Evolutionary conservation across 2,329 filamentous ascomycete genomes (phyloP), one percentile per base, ranked within the genome.

Genomic region (Aspergillus candidus): DNA sequence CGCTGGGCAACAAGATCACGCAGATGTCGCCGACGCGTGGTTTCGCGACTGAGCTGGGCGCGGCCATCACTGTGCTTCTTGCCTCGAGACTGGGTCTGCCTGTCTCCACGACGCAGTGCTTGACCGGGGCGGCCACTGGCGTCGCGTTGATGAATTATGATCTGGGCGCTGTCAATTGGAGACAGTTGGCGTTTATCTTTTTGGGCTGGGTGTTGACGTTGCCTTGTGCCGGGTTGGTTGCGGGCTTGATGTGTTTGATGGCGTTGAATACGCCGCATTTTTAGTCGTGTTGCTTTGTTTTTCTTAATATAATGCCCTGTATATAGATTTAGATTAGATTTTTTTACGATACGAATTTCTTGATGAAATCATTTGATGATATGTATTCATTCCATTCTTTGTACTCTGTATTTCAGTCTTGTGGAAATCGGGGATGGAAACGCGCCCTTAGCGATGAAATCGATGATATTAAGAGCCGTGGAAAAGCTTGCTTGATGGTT

Each of bases 141-240:
- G 62, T 65, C 12, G 65, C 63, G 4, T 48, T 68, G 41, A 65
- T 65, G 58, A 67, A 66, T 40, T 61, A 57, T 31, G 61, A 65
- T 47, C 37, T 65, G 11, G 56, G 63, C 11, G 66, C 68, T 1
- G 64, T 73, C 46, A 74, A 74, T 43, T 73, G 70, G 70, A 58
- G 62, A 35, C 68, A 71, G 52, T 44, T 73, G 11, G 60, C 52
- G 1, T 71, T 62, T 52, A 72, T 74, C 37, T 69, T 72, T 47
- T 55, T 59, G 13, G 69, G 68, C 8, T 73, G 71, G 71, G 55
- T 73, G 30, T 51, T 72, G 35, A 74, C 71, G 1, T 54, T 74
- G 7, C 71, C 71, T 35, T 55, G 46, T 44, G 70, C 71, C 18
- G 71, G 69, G 34, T 49, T 71, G 38, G 58, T 70, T 13, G 53